phyloP scores from a whole-genome alignment of 805 yeast genomes.

The Yamadazyma olivae region DNA sequence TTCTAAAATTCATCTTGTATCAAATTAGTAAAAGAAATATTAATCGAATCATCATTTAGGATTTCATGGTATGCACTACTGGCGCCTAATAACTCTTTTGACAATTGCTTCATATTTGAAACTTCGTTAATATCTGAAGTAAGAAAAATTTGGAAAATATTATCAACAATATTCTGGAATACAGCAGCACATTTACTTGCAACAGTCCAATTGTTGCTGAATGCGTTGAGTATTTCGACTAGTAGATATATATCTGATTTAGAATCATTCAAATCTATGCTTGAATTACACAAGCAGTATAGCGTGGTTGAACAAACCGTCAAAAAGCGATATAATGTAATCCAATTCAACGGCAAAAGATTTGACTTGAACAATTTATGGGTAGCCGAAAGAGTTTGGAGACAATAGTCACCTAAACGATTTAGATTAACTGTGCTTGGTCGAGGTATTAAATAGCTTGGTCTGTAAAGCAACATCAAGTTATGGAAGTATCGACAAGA shows the following conservation, averaged over 20 bases:
- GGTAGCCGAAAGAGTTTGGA: constrained; percentile 44
- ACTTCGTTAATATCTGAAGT: constrained; percentile 26
- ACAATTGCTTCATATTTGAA: constrained; percentile 31
- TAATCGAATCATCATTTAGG: constrained; percentile 45
- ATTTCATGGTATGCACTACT: constrained; percentile 44
- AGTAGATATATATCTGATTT: constrained; percentile 45
- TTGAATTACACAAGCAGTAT: constrained; percentile 46
- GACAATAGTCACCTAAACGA: constrained; percentile 43
- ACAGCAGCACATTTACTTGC: constrained; percentile 44
- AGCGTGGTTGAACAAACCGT: constrained; percentile 47
- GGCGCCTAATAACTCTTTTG: constrained; percentile 42
- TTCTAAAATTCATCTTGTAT: no score
- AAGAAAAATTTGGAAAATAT: constrained; percentile 44
- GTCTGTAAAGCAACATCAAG: constrained; percentile 46
- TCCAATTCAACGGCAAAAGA: constrained; percentile 49
- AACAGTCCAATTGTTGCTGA: constrained; percentile 45
- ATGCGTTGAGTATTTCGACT: constrained; percentile 44
- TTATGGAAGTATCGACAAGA: constrained; percentile 44
- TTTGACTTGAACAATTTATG: constrained; percentile 44
- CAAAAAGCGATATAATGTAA: constrained; percentile 43
- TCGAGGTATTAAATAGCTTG: constrained; percentile 46
- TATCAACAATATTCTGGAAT: constrained; percentile 41
- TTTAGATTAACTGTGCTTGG: constrained; percentile 40
- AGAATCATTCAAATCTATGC: constrained; percentile 43
- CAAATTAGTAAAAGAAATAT: constrained; percentile 14